These are phyloP conservation scores for Pistacia integerrima DNA, from an alignment of 345 rosid genomes.

Conservation along the genomic window DNA sequence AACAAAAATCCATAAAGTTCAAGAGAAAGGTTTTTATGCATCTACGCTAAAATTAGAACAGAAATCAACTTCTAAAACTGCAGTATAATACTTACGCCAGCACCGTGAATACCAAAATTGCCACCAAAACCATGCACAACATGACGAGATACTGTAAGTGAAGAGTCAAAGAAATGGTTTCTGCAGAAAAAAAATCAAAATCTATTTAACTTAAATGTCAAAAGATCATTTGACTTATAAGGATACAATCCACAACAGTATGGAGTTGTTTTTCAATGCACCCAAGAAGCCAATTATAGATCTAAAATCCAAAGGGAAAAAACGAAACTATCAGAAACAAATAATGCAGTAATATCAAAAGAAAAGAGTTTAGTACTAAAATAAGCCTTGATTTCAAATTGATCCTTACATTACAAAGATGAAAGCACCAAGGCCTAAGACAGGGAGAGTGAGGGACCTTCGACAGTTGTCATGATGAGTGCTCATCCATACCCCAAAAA, in stretches of 20 bases:
- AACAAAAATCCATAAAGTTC: not conserved
- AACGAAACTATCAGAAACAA: not conserved
- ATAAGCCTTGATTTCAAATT: not conserved
- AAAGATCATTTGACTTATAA: slow-evolving; percentile 17
- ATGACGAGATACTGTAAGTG: slow-evolving; percentile 65
- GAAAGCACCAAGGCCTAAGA: slow-evolving; percentile 77
- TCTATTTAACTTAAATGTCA: slow-evolving; percentile 5
- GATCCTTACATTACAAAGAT: slow-evolving; percentile 69
- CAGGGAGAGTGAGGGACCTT: slow-evolving; percentile 83
- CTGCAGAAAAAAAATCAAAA: not conserved
- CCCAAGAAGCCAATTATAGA: slow-evolving; percentile 93
- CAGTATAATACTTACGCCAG: slow-evolving; percentile 72
- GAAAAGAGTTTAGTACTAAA: not conserved
- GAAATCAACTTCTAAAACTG: not conserved
- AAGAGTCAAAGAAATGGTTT: slow-evolving; percentile 51
- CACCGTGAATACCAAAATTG: slow-evolving; percentile 83
- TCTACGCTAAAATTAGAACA: not conserved
- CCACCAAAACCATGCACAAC: slow-evolving; percentile 73
- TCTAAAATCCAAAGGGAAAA: slow-evolving; percentile 42
- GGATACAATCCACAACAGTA: slow-evolving; percentile 95
- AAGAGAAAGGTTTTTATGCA: not conserved
- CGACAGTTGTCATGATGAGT: slow-evolving; percentile 83
- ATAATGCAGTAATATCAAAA: slow-evolving; percentile 1
- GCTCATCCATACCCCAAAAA: slow-evolving; percentile 97
- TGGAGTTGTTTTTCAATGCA: slow-evolving; percentile 76